These are phyloP conservation scores for Claviceps capensis DNA, from an alignment of 2,329 filamentous ascomycete species.

Conservation along the genomic window DNA sequence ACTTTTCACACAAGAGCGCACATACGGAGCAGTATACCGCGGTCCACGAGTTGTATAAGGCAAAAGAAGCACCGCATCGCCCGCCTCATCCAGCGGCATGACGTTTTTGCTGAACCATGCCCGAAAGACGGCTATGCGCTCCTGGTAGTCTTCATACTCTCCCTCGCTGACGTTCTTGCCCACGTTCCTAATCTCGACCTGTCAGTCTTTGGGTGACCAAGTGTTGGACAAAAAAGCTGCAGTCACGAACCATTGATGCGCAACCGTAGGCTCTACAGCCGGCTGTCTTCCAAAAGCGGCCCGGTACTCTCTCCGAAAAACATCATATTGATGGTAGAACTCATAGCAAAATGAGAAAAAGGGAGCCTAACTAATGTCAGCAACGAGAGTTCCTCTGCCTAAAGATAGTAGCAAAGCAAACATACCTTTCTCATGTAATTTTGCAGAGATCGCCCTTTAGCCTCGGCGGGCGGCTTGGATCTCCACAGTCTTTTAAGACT, in stretches of 20 bases:
- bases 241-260: slow-evolving; percentile 16
- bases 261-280: slow-evolving; percentile 16
- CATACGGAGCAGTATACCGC: slow-evolving; percentile 9
- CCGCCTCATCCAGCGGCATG: slow-evolving; percentile 8
- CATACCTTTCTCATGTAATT: slow-evolving; percentile 18
- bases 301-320: slow-evolving; percentile 15
- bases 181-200: slow-evolving; percentile 10
- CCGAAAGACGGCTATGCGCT: slow-evolving; percentile 15
- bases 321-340: slow-evolving; percentile 17
- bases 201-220: background rate
- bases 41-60: slow-evolving; percentile 9
- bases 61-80: slow-evolving; percentile 13
- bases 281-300: slow-evolving; percentile 12
- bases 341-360: slow-evolving; percentile 20
- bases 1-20: background rate
- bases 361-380: slow-evolving; percentile 11
- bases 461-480: slow-evolving; percentile 11
- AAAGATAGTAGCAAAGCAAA: slow-evolving; percentile 2
- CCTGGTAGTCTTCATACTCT: slow-evolving; percentile 11
- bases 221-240: background rate
- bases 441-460: slow-evolving; percentile 11
- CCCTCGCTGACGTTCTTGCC: slow-evolving; percentile 13
- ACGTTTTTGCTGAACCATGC: slow-evolving; percentile 20
- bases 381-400: too few species aligned
- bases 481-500: slow-evolving; percentile 11